phyloP scores from a whole-genome alignment of 495 filamentous ascomycete species.

The Hypoxylon fragiforme region DNA sequence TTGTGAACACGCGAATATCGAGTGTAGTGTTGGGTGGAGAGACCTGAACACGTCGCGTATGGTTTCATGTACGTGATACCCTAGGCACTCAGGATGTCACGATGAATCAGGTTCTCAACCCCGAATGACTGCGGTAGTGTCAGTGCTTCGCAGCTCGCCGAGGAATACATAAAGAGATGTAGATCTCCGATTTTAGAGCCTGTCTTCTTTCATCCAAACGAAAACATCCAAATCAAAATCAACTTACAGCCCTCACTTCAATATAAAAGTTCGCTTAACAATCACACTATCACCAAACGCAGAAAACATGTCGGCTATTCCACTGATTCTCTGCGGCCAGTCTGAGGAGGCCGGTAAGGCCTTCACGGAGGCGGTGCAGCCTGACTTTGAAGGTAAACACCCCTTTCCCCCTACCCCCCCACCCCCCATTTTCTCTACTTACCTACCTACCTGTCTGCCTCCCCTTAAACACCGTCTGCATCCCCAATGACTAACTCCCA shows the following conservation, averaged over 20 bases:
- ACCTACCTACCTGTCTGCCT: background rate
- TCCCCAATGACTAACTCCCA: background rate
- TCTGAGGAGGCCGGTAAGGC: constrained; percentile 14
- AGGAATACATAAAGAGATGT: constrained; percentile 11
- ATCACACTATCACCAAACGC: background rate
- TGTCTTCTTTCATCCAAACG: background rate
- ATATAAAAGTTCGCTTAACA: background rate
- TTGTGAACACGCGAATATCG: background rate
- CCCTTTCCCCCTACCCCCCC: no score
- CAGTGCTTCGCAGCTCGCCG: background rate
- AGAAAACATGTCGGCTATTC: constrained; percentile 16
- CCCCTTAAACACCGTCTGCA: background rate
- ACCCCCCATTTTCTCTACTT: background rate
- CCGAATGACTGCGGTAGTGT: background rate
- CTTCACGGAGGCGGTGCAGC: constrained; percentile 24
- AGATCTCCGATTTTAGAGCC: background rate
- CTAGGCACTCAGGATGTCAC: constrained; percentile 2
- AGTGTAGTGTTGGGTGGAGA: background rate
- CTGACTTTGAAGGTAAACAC: constrained; percentile 21
- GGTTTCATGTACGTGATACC: constrained; percentile 16
- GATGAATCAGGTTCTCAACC: constrained; percentile 14
- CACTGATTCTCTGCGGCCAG: constrained; percentile 23
- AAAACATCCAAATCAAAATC: background rate
- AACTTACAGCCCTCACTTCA: background rate
- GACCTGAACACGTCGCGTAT: background rate